phyloP scores from a whole-genome alignment of 1,284 basidiomycete genomes.

The Ceratobasidium sp. region DNA sequence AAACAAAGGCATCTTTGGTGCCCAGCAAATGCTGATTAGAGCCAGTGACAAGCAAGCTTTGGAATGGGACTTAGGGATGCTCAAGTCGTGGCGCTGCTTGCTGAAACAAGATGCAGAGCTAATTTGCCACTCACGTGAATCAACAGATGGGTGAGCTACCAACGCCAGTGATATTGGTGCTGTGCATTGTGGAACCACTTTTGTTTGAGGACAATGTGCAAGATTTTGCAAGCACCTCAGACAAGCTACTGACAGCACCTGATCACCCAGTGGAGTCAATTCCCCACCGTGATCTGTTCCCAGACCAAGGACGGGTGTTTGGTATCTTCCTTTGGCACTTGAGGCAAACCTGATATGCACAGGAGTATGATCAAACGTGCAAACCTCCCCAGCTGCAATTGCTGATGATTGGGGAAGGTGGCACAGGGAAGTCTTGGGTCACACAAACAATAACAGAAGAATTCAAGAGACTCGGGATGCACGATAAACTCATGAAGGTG shows the following conservation, averaged over 20 bases:
- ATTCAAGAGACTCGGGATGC: constrained; percentile 3
- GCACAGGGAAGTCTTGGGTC: constrained; percentile 60
- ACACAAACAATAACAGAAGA: constrained; percentile 57
- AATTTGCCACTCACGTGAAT: no score
- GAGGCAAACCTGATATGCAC: neutral
- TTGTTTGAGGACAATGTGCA: neutral
- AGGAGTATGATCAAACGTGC: neutral
- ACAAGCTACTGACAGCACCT: no score
- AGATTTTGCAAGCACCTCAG: no score
- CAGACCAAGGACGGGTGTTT: constrained; percentile 39
- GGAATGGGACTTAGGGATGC: neutral
- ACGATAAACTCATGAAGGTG: constrained; percentile 53
- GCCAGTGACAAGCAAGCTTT: neutral
- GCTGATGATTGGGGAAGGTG: constrained; percentile 59
- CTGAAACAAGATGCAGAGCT: neutral
- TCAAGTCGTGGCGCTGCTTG: neutral
- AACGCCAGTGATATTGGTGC: neutral
- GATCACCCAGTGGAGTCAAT: neutral
- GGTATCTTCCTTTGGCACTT: constrained; percentile 32
- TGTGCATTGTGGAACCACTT: neutral
- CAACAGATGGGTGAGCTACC: no score
- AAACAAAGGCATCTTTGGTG: neutral
- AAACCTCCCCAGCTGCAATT: constrained; percentile 54
- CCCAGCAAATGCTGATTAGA: neutral
- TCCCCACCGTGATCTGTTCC: neutral